Evolutionary conservation across 1,139 yeast species (phyloP).

Genomic region (Candida freyschussii): DNA sequence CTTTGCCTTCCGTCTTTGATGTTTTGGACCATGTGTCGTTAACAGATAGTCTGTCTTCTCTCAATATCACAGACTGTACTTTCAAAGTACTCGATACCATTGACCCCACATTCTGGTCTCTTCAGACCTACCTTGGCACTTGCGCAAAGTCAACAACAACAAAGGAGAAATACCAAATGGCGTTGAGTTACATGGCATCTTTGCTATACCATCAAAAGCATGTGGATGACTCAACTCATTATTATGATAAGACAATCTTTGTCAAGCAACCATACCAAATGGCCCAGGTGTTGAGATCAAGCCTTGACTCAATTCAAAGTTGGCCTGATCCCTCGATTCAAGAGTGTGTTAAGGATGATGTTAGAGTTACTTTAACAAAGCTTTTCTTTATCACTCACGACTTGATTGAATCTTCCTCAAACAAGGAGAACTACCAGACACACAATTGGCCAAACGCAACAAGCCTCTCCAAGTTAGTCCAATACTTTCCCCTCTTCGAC

Average conservation of each 20-base stretch:
- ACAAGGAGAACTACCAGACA: slow-evolving; percentile 6
- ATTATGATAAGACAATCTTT: slow-evolving; percentile 10
- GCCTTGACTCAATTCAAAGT: slow-evolving; percentile 4
- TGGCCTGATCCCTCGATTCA: slow-evolving; percentile 2
- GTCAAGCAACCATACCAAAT: slow-evolving; percentile 5
- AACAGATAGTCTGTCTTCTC: no score
- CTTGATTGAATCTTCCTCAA: slow-evolving; percentile 3
- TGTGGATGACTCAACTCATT: slow-evolving; percentile 3
- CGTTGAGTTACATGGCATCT: slow-evolving; percentile 8
- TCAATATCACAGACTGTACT: slow-evolving; percentile 4
- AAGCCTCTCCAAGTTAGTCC: slow-evolving; percentile 2
- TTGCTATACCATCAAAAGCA: slow-evolving; percentile 1
- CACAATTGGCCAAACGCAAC: slow-evolving; percentile 9
- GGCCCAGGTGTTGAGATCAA: slow-evolving; percentile 3
- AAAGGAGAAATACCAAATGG: slow-evolving; percentile 4
- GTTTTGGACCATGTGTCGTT: no score
- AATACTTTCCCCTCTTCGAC: slow-evolving; percentile 6
- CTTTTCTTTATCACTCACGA: slow-evolving; percentile 7
- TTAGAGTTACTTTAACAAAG: slow-evolving; percentile 7
- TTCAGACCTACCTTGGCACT: slow-evolving; percentile 8
- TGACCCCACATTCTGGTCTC: slow-evolving; percentile 15
- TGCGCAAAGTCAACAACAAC: slow-evolving; percentile 3
- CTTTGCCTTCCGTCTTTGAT: no score
- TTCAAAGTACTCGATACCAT: slow-evolving; percentile 8
- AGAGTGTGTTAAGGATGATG: slow-evolving; percentile 3